Base-by-base conservation (phyloP, 768 basidiomycete species). In the Hysterangium stoloniferum region DNA sequence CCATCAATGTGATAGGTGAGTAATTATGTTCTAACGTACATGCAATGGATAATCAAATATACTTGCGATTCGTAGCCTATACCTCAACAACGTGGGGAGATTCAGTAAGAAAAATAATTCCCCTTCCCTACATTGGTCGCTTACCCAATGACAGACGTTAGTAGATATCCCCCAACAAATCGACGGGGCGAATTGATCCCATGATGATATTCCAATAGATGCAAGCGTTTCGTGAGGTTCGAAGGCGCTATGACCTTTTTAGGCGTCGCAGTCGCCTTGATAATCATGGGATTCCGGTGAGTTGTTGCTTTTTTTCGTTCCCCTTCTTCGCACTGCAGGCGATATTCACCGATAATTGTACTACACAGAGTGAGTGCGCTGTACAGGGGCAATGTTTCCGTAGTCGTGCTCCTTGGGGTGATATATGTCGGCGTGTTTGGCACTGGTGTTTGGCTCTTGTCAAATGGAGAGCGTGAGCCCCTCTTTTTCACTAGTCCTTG, bases 201-300 rank as follows among this genome's bases (percentile, higher is more conserved):
- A 11, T 44, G 20, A 2, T 31, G 1, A 17, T 22, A 7, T 5
- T n/a, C 36, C 46, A 24, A 32, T 43, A 65, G 63, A 19, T 63
- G 67, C 35, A 1, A 45, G 4, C 62, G 59, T n/a, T 68, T 64
- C 12, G 64, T 68, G 1, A 54, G 61, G 0, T 68, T 61, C 33
- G 67, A 66, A 43, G 66, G 66, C 0, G 49, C 70, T 22, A 78
- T 75, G 64, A 76, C 76, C 0, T 67, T 76, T 43, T 74, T 75
- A 12, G 78, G 74, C 1, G 71, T 80, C 45, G 68, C 72, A 29
- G 61, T 76, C 20, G 73, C 75, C 1, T 76, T 71, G 3, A 54
- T 78, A 15, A 79, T 82, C 78, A 79, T 82, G 79, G 64, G 78
- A 20, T 54, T 80, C 3, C 75, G 79, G 67, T 70, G 53, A 59